Conservation (phyloP, 768 basidiomycete species). For the Daedaleopsis sinensis region DNA sequence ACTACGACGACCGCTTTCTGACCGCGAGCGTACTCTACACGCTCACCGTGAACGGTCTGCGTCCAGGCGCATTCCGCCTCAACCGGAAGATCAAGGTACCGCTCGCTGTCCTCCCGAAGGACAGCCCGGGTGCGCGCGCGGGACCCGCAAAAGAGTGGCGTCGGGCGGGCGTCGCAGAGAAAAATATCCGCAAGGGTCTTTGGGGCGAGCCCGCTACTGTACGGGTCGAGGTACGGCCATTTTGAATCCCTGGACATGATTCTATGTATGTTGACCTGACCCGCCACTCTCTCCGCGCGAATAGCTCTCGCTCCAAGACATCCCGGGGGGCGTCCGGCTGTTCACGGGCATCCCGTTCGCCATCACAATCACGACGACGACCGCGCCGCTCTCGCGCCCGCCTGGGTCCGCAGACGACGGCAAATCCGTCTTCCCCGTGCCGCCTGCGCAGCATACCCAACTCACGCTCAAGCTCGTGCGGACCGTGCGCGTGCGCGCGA, state of each 20-base stretch:
- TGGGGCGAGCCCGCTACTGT: constrained; percentile 24
- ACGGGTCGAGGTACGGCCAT: constrained; percentile 11
- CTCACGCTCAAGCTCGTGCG: constrained; percentile 17
- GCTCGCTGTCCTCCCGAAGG: constrained; percentile 8
- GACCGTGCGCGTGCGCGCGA: constrained; percentile 2
- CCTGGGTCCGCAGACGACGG: neutral
- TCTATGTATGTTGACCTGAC: neutral
- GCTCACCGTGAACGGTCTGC: constrained; percentile 17
- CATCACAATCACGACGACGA: constrained; percentile 13
- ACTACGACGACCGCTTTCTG: neutral
- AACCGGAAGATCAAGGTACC: constrained; percentile 6
- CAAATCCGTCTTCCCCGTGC: constrained; percentile 12
- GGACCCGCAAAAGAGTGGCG: constrained; percentile 1
- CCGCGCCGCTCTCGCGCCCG: constrained; percentile 3
- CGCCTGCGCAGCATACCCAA: neutral
- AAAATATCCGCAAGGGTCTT: constrained; percentile 18
- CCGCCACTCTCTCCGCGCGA: neutral
- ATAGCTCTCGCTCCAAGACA: constrained; percentile 15
- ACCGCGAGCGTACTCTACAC: constrained; percentile 2
- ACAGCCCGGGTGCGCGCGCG: constrained; percentile 1
- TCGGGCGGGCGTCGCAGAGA: neutral
- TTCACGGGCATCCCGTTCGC: constrained; percentile 17
- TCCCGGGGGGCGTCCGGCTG: constrained; percentile 8
- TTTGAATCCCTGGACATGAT: neutral
- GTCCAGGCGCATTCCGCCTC: constrained; percentile 10